phyloP scores from a whole-genome alignment of 257 asterid genomes.

The Jacaranda mimosifolia region DNA sequence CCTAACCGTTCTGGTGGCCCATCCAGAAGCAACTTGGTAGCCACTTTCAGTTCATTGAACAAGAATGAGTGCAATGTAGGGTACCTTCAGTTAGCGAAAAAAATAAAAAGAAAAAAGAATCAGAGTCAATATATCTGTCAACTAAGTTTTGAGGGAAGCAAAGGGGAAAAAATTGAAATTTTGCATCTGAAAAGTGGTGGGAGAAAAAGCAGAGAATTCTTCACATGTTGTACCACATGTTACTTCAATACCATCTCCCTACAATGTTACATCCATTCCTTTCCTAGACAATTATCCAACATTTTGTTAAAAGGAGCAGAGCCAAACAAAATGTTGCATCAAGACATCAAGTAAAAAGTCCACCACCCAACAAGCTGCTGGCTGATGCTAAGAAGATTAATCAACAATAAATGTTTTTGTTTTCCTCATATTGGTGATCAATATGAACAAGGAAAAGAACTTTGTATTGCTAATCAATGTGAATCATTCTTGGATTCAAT shows the following conservation, averaged over 20 bases:
- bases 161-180: conserved; percentile 8
- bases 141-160: conserved; percentile 13
- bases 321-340: conserved; percentile 18
- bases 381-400: conserved; percentile 1
- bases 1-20: conserved; percentile 61
- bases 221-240: conserved; percentile 4
- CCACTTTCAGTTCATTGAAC: conserved; percentile 76
- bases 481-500: conserved; percentile 11
- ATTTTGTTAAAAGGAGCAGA: background rate
- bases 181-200: background rate
- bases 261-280: background rate
- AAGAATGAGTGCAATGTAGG: conserved; percentile 86
- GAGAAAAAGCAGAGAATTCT: background rate
- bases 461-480: background rate
- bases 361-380: conserved; percentile 15
- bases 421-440: conserved; percentile 34
- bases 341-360: conserved; percentile 18
- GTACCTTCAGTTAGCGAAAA: conserved; percentile 64
- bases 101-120: too few species aligned
- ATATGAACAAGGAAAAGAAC: background rate
- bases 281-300: background rate
- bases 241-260: background rate
- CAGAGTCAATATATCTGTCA: conserved; percentile 10
- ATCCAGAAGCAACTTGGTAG: conserved; percentile 70
- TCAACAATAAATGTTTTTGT: background rate